phyloP scores from a whole-genome alignment of 2,329 filamentous ascomycete species.

The Fusarium newnesense region DNA sequence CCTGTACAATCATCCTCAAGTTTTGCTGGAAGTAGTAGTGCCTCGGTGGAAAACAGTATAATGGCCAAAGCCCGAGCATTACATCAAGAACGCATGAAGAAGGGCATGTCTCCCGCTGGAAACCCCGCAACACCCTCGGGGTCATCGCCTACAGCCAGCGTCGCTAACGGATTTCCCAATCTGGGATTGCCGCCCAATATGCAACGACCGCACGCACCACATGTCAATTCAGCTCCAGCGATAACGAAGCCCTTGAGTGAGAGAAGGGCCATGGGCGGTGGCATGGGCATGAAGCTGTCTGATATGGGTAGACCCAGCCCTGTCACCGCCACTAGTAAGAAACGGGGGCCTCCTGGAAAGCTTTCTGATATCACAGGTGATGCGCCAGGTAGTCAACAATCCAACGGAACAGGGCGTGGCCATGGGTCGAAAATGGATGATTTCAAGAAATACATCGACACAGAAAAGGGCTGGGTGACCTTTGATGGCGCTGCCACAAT shows the following conservation, averaged over 20 bases:
- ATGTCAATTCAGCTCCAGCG: slow-evolving; percentile 64
- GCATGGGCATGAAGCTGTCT: slow-evolving; percentile 65
- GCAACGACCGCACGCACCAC: slow-evolving; percentile 58
- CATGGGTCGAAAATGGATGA: slow-evolving; percentile 65
- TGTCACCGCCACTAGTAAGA: slow-evolving; percentile 39
- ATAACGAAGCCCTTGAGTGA: slow-evolving; percentile 70
- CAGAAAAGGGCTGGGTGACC: slow-evolving; percentile 88
- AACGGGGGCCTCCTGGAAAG: slow-evolving; percentile 53
- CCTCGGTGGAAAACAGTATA: slow-evolving; percentile 53
- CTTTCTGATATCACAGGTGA: slow-evolving; percentile 54
- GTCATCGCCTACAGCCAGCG: slow-evolving; percentile 48
- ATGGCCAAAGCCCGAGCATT: slow-evolving; percentile 61
- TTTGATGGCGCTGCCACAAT: slow-evolving; percentile 95
- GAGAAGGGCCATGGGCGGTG: slow-evolving; percentile 60
- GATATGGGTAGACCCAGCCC: slow-evolving; percentile 54
- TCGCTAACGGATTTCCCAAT: slow-evolving; percentile 58
- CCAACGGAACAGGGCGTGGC: slow-evolving; percentile 48
- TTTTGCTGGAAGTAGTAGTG: slow-evolving; percentile 46
- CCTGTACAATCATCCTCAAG: slow-evolving; percentile 56
- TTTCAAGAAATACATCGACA: slow-evolving; percentile 85
- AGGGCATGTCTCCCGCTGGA: slow-evolving; percentile 51
- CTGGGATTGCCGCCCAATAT: slow-evolving; percentile 55
- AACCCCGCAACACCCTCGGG: slow-evolving; percentile 46
- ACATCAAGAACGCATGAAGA: slow-evolving; percentile 58
- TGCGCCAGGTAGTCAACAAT: slow-evolving; percentile 26